These are phyloP conservation scores for Domatiomyces catenatus DNA, from an alignment of 2,329 filamentous ascomycete genomes.

Conservation along the genomic window DNA sequence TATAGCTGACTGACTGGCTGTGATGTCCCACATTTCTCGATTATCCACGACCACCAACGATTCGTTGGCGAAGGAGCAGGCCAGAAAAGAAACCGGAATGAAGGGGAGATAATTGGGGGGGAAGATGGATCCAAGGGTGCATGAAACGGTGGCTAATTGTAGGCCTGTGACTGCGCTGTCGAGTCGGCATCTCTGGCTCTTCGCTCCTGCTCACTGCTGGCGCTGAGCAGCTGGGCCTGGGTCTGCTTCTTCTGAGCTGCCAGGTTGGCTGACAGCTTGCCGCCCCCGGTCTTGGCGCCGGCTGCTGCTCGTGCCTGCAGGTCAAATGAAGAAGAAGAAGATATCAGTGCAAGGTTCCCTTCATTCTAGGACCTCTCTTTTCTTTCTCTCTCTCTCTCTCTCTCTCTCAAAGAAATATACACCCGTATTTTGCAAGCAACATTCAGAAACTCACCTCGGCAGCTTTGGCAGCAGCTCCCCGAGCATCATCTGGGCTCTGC, in stretches of 20 bases:
- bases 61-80: no score
- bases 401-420: no score
- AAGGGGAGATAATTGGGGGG: neutral
- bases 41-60: no score
- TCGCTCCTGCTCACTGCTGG: constrained; percentile 51
- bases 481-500: constrained; percentile 39
- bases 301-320: constrained; percentile 49
- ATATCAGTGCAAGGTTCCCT: neutral
- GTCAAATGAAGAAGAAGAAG: neutral
- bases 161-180: constrained; percentile 36
- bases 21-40: no score
- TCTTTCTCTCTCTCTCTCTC: no score
- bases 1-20: no score
- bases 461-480: constrained; percentile 59
- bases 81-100: no score
- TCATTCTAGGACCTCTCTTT: no score
- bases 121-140: neutral
- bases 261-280: constrained; percentile 56
- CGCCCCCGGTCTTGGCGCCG: constrained; percentile 35
- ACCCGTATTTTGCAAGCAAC: no score
- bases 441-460: constrained; percentile 53
- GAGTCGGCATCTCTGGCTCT: constrained; percentile 53
- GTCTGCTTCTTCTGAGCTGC: constrained; percentile 64
- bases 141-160: constrained; percentile 1
- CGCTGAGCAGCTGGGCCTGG: constrained; percentile 49